phyloP scores from a whole-genome alignment of 2,329 filamentous ascomycete species.

The Colletotrichum lindemuthianum region DNA sequence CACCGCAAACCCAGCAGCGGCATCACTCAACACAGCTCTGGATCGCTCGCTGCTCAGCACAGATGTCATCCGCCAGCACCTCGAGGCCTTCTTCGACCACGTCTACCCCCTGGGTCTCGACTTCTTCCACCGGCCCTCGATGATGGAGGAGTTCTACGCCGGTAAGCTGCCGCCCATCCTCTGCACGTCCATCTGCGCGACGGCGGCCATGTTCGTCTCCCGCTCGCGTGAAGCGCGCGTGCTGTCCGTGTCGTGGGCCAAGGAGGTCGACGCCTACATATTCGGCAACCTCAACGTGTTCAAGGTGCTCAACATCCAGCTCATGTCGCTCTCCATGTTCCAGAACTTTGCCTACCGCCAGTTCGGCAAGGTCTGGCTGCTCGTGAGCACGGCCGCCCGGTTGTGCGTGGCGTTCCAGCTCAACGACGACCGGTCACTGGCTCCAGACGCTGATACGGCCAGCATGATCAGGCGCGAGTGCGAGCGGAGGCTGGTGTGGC shows the following conservation, averaged over 20 bases:
- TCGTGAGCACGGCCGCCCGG: constrained; percentile 20
- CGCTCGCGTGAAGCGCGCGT: constrained; percentile 1
- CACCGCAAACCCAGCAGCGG: background rate
- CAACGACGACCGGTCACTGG: constrained; percentile 13
- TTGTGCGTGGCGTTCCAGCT: constrained; percentile 20
- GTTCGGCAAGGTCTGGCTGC: constrained; percentile 24
- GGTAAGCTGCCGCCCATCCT: constrained; percentile 7
- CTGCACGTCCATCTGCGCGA: background rate
- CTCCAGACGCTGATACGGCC: background rate
- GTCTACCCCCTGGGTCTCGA: constrained; percentile 22
- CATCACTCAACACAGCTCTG: background rate
- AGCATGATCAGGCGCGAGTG: constrained; percentile 11
- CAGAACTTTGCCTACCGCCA: constrained; percentile 29
- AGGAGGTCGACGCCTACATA: constrained; percentile 16
- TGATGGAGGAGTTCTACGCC: constrained; percentile 24
- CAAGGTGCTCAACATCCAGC: constrained; percentile 17
- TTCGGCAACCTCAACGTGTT: constrained; percentile 15
- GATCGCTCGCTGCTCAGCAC: constrained; percentile 18
- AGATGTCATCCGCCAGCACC: constrained; percentile 25
- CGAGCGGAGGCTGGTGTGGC: constrained; percentile 22
- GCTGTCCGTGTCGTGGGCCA: background rate
- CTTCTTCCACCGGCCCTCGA: constrained; percentile 26
- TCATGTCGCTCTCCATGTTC: constrained; percentile 22
- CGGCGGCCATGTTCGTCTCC: constrained; percentile 8
- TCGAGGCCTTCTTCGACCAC: constrained; percentile 25